Evolutionary conservation across 768 basidiomycete genomes (phyloP), one percentile per base, ranked within the genome.

Genomic region (Cantharellus cinnabarinus): DNA sequence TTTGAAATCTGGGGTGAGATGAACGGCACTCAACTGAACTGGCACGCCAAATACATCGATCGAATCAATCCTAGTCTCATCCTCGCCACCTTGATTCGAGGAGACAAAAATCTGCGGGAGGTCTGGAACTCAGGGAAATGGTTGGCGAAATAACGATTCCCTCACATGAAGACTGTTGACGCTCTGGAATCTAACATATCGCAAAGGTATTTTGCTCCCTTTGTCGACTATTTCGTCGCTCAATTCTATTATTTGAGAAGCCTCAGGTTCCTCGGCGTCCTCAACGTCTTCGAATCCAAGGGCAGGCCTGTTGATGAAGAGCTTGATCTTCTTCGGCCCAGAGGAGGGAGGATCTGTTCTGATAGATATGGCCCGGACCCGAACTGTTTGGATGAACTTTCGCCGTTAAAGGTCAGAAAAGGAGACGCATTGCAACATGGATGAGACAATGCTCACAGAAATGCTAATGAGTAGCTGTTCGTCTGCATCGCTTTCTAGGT

Each of bases 381-480:
- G 76, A 48, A 84, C 83, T 35, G 75, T 68, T 68, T 83, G 82
- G 66, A 82, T 81, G 71, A 85, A 85, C 83, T 83, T 48, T 48
- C 44, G 10, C 1, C 44, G 44, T 48, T 10, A 29, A 48, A 0
- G 44, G 29, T 10, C 44, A 10, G 44, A 48, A 29, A 48, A 48
- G 44, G 29, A 29, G 20, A 29, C 20, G 20, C 20, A 58, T 38
- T 29, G 20, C 20, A 29, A 29, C 38, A 48, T 51, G 5, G 3
- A 38, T 39, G 51, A 60, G 42, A 50, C 44, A 62, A 34, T n/a
- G 72, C 79, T 64, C 65, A 84, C 83, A n/a, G 76, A 73, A 58
- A 87, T 74, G 64, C 72, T 83, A 54, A 87, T 60, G 35, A 87
- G 70, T 4, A 87, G 73, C 67, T 87, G 81, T 63, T 82, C 85